Evolutionary conservation across 2,329 filamentous ascomycete genomes (phyloP).

Genomic region (Lizonia empirigonia): DNA sequence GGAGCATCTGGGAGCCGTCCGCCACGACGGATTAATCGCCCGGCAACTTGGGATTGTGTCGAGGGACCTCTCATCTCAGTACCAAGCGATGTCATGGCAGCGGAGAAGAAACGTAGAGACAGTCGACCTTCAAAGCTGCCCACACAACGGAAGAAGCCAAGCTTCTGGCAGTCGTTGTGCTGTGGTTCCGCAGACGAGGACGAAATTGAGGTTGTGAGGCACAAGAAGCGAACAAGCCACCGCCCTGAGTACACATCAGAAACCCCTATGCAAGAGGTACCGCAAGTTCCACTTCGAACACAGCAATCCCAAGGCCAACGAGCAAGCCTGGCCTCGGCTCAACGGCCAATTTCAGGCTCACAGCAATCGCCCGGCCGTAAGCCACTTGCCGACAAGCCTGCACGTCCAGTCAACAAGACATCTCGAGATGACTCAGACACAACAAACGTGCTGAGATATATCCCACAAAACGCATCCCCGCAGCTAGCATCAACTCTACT

Average conservation of each 20-base stretch:
- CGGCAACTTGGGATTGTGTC: constrained; percentile 53
- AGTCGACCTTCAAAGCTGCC: constrained; percentile 24
- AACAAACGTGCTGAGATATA: constrained; percentile 64
- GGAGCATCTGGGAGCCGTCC: constrained; percentile 24
- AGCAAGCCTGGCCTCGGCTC: constrained; percentile 1
- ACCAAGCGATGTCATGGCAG: constrained; percentile 47
- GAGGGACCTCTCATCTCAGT: constrained; percentile 54
- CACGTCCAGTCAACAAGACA: background rate
- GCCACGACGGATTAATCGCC: constrained; percentile 41
- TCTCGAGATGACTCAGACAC: constrained; percentile 35
- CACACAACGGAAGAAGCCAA: constrained; percentile 32
- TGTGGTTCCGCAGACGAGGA: constrained; percentile 49
- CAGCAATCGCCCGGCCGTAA: background rate
- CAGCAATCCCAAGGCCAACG: constrained; percentile 9
- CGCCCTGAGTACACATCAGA: constrained; percentile 19
- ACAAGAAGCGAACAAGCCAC: constrained; percentile 41
- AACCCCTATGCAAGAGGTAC: constrained; percentile 14
- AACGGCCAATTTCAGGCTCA: background rate
- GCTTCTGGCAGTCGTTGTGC: constrained; percentile 53
- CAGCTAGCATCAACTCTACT: constrained; percentile 72
- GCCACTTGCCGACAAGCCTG: background rate
- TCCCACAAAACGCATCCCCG: constrained; percentile 70
- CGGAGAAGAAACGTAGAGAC: constrained; percentile 28
- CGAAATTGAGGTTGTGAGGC: constrained; percentile 52
- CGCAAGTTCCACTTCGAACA: constrained; percentile 15